Percentiles rank a stretch among this genome's conserved stretches.
Evolutionary conservation across 2,329 filamentous ascomycete genomes (phyloP).

Genomic region (Diplodia seriata): DNA sequence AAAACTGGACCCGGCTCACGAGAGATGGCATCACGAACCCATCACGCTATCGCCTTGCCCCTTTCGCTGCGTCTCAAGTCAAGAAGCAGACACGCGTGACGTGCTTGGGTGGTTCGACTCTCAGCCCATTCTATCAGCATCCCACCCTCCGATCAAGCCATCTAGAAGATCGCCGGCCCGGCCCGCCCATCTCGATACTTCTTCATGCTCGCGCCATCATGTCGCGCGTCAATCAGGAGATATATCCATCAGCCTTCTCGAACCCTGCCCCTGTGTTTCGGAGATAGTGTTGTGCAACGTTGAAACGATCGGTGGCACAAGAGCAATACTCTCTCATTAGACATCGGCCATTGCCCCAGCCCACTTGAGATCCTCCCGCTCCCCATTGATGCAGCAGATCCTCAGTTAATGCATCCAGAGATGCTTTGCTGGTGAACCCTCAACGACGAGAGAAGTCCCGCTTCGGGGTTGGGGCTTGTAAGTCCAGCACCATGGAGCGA

Average conservation of each 20-base stretch:
- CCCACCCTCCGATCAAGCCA: conserved; percentile 16
- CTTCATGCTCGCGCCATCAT: conserved; percentile 22
- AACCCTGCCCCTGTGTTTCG: not conserved
- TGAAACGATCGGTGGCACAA: not conserved
- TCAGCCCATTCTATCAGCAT: conserved; percentile 13
- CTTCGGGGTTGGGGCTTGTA: too few species aligned
- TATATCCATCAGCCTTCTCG: not conserved
- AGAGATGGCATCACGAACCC: conserved; percentile 20
- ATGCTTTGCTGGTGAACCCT: too few species aligned
- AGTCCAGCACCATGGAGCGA: too few species aligned
- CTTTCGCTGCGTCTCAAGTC: not conserved
- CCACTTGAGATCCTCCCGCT: not conserved
- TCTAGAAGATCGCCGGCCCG: conserved; percentile 28
- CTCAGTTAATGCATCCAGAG: too few species aligned
- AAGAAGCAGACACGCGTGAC: conserved; percentile 3
- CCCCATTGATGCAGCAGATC: too few species aligned
- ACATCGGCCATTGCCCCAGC: not conserved
- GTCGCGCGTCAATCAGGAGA: conserved; percentile 24
- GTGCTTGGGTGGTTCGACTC: conserved; percentile 23
- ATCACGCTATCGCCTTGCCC: conserved; percentile 20
- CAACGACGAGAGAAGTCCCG: too few species aligned
- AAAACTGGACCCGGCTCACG: conserved; percentile 25
- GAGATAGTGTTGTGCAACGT: not conserved
- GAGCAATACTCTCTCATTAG: not conserved
- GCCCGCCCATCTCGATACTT: conserved; percentile 26